Evolutionary conservation across 306 rosid species (phyloP).

Genomic region (Canavalia ensiformis): DNA sequence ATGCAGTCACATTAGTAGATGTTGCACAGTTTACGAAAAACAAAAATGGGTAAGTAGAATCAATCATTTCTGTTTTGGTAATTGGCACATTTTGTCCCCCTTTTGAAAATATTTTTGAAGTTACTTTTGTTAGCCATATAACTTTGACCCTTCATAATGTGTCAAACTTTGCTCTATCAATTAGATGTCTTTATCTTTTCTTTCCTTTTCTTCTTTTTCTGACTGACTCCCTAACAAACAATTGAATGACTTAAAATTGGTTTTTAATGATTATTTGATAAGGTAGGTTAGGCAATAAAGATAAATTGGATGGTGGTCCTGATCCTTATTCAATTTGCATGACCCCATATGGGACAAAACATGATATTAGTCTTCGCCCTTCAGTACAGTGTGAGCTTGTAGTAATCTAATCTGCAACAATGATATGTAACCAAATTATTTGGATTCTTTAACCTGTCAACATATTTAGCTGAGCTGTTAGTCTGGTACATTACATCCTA

Average conservation of each 20-base stretch:
- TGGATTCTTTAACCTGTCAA: constrained; percentile 58
- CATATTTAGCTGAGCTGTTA: constrained; percentile 58
- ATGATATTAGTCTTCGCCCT: constrained; percentile 28
- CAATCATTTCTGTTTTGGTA: constrained; percentile 15
- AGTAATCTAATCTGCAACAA: constrained; percentile 46
- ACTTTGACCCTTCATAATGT: neutral
- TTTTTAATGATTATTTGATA: constrained; percentile 56
- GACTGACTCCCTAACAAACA: constrained; percentile 14
- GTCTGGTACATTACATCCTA: constrained; percentile 38
- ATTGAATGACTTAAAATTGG: constrained; percentile 51
- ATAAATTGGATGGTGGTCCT: constrained; percentile 66
- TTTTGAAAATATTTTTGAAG: neutral
- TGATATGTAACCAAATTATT: constrained; percentile 56
- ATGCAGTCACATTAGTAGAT: constrained; percentile 19
- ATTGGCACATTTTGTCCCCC: constrained; percentile 30
- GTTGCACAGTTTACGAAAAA: constrained; percentile 16
- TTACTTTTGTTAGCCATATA: constrained; percentile 10
- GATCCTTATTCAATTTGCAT: constrained; percentile 49
- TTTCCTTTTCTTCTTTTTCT: neutral
- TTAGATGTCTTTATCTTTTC: neutral
- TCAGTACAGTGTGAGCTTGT: constrained; percentile 42
- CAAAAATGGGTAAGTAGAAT: neutral
- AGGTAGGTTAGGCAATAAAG: constrained; percentile 61
- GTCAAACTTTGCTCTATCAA: constrained; percentile 32
- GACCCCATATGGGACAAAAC: constrained; percentile 55